These are phyloP conservation scores for Sclerotinia sclerotiorum DNA, from an alignment of 2,329 filamentous ascomycete species.

Conservation along the genomic window DNA sequence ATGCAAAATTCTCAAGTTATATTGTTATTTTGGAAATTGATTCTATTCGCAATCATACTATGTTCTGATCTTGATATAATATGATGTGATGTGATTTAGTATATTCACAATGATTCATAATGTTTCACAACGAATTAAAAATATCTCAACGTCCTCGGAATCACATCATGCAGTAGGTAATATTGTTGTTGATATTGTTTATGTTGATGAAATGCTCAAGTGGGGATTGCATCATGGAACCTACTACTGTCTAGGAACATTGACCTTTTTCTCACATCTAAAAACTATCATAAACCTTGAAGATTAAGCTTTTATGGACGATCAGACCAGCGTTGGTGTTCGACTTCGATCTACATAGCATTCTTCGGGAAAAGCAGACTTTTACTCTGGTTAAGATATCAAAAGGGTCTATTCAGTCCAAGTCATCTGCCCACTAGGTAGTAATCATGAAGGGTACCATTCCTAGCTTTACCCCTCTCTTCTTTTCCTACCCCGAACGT, in stretches of 20 bases:
- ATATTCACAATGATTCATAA: too few relatives aligned
- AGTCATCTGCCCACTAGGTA: background rate
- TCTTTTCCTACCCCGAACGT: conserved; percentile 22
- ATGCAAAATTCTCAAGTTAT: background rate
- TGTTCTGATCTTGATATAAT: too few relatives aligned
- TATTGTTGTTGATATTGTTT: background rate
- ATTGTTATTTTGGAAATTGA: background rate
- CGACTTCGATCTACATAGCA: background rate
- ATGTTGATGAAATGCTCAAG: background rate
- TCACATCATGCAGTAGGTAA: background rate
- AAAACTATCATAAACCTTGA: background rate
- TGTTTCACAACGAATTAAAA: too few relatives aligned
- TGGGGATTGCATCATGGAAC: conserved; percentile 3
- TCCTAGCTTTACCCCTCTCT: background rate
- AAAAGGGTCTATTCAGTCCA: background rate
- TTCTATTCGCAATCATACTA: background rate
- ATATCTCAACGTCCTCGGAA: background rate
- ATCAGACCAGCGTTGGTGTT: background rate
- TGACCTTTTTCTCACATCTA: too few relatives aligned
- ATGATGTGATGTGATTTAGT: background rate
- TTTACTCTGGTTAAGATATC: background rate
- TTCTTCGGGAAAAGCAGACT: too few relatives aligned
- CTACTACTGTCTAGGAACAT: too few relatives aligned
- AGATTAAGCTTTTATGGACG: background rate
- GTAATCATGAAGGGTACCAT: conserved; percentile 43